These are phyloP conservation scores for Penstemon davidsonii DNA, from an alignment of 257 asterid genomes.

Conservation along the genomic window DNA sequence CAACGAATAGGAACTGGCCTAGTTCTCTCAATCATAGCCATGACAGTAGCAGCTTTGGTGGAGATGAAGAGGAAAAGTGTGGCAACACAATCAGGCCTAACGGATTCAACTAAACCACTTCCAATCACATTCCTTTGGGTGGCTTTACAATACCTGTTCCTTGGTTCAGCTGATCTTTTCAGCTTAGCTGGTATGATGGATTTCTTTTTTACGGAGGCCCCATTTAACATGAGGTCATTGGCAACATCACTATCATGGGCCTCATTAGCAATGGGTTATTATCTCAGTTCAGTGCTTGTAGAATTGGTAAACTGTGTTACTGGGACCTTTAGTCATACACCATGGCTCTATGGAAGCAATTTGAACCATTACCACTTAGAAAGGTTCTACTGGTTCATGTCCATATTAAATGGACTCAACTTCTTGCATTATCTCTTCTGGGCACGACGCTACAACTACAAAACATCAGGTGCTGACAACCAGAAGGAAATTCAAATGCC, in stretches of 20 bases:
- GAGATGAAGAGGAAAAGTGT: slow-evolving; percentile 58
- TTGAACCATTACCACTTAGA: slow-evolving; percentile 73
- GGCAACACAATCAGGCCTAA: slow-evolving; percentile 52
- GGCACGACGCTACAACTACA: slow-evolving; percentile 59
- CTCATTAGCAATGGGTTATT: slow-evolving; percentile 80
- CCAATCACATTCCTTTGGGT: slow-evolving; percentile 83
- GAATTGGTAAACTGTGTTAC: slow-evolving; percentile 54
- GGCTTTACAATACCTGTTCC: slow-evolving; percentile 69
- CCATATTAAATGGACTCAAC: slow-evolving; percentile 63
- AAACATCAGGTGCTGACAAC: slow-evolving; percentile 27
- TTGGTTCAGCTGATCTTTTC: slow-evolving; percentile 94
- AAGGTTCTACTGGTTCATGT: slow-evolving; percentile 78
- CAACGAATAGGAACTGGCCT: slow-evolving; percentile 75
- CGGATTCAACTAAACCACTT: slow-evolving; percentile 54
- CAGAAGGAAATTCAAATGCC: slow-evolving; percentile 21
- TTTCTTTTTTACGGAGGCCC: slow-evolving; percentile 80
- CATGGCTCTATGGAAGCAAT: slow-evolving; percentile 74
- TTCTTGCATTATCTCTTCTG: slow-evolving; percentile 68
- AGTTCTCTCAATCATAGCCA: slow-evolving; percentile 58
- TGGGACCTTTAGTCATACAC: slow-evolving; percentile 39
- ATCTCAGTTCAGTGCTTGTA: slow-evolving; percentile 71
- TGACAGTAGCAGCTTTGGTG: slow-evolving; percentile 77
- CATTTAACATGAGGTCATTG: slow-evolving; percentile 69
- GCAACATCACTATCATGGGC: slow-evolving; percentile 85
- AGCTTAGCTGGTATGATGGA: slow-evolving; percentile 90